phyloP scores from a whole-genome alignment of 257 asterid genomes.

The Ligustrum vulgare region DNA sequence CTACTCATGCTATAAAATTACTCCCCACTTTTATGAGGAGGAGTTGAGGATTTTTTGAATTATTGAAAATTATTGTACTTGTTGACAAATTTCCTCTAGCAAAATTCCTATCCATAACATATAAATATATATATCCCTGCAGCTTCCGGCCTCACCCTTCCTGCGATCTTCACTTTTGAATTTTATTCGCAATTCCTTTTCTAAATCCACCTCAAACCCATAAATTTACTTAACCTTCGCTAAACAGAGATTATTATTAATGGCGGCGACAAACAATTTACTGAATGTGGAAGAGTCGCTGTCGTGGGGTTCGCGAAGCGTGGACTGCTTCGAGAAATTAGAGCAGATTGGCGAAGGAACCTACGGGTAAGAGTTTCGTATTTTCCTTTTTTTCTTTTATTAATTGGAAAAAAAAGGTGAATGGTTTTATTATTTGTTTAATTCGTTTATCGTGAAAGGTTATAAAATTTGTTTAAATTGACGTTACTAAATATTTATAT shows the following conservation, averaged over 20 bases:
- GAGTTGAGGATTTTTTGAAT: too few species aligned
- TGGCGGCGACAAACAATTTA: conserved; percentile 53
- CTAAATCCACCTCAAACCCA: not conserved
- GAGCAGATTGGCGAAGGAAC: conserved; percentile 99
- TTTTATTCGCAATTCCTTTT: not conserved
- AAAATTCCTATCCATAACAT: not conserved
- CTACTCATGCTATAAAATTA: too few species aligned
- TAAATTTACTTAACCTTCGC: not conserved
- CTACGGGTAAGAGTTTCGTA: conserved; percentile 56
- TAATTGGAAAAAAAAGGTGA: not conserved
- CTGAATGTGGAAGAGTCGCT: conserved; percentile 80
- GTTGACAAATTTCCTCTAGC: not conserved
- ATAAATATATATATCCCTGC: not conserved
- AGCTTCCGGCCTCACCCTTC: not conserved
- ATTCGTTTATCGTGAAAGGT: not conserved
- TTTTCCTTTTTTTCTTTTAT: too few species aligned
- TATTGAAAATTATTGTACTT: too few species aligned
- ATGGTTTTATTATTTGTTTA: not conserved
- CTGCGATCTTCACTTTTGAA: not conserved
- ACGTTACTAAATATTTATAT: not conserved
- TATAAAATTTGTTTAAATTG: not conserved
- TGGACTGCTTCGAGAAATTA: conserved; percentile 89
- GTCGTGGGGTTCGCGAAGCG: conserved; percentile 95
- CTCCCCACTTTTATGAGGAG: too few species aligned
- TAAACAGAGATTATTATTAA: conserved; percentile 13